Conservation (phyloP, 306 rosid species). For the Carpinus fangiana region DNA sequence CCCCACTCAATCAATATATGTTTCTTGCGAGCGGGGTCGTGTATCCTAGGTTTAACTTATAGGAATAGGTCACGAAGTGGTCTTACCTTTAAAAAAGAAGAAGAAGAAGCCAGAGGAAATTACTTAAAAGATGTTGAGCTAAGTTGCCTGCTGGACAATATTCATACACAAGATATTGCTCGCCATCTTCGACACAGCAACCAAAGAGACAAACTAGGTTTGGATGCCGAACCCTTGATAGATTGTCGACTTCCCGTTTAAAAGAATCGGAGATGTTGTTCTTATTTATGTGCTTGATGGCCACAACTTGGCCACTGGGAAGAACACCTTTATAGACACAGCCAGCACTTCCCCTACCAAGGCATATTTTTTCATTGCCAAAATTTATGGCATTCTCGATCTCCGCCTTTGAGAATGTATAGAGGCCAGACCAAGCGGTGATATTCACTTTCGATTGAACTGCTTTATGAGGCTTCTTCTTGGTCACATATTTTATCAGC, state of each 20-base stretch:
- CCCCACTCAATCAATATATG: too few species aligned
- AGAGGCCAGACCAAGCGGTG: slow-evolving; percentile 61
- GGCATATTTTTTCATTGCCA: slow-evolving; percentile 39
- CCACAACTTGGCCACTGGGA: slow-evolving; percentile 87
- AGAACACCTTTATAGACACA: slow-evolving; percentile 72
- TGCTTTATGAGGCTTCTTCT: slow-evolving; percentile 43
- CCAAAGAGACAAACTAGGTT: slow-evolving; percentile 80
- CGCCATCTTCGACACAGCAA: slow-evolving; percentile 60
- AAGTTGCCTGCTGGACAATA: slow-evolving; percentile 76
- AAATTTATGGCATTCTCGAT: slow-evolving; percentile 63
- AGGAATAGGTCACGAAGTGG: too few species aligned
- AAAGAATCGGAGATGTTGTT: slow-evolving; percentile 60
- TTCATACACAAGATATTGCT: slow-evolving; percentile 76
- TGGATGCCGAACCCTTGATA: slow-evolving; percentile 81
- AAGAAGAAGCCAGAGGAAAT: not conserved
- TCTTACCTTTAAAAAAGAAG: not conserved
- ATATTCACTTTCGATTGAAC: slow-evolving; percentile 28
- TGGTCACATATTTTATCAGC: slow-evolving; percentile 38
- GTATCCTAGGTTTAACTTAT: too few species aligned
- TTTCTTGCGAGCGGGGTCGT: too few species aligned
- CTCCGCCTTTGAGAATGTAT: slow-evolving; percentile 70
- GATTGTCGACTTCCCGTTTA: slow-evolving; percentile 62
- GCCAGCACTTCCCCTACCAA: slow-evolving; percentile 88
- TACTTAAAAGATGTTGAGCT: slow-evolving; percentile 83
- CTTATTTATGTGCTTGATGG: slow-evolving; percentile 67